phyloP scores from a whole-genome alignment of 2,329 filamentous ascomycete species.

The Acephala macrosclerotiorum region DNA sequence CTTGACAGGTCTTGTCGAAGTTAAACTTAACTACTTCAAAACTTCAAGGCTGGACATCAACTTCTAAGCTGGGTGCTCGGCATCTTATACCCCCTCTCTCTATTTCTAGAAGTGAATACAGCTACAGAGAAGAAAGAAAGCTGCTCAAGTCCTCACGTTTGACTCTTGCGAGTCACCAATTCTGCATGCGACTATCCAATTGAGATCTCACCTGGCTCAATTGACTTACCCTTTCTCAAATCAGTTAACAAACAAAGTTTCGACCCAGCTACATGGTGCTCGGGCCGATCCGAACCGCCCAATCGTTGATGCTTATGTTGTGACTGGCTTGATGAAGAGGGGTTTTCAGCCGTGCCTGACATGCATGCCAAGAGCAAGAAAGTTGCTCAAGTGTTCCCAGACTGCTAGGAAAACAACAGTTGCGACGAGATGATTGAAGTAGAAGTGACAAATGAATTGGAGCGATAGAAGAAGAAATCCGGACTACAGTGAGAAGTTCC shows the following conservation, averaged over 20 bases:
- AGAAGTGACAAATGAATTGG: not conserved
- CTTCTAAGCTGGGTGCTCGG: not conserved
- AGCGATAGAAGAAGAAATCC: not conserved
- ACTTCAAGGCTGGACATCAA: not conserved
- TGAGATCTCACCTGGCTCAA: not conserved
- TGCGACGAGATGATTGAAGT: not conserved
- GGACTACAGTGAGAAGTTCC: not conserved
- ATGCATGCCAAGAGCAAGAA: constrained; percentile 1
- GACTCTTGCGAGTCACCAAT: not conserved
- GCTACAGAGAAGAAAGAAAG: not conserved
- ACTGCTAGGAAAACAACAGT: not conserved
- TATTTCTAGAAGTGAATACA: not conserved
- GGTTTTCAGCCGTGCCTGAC: not conserved
- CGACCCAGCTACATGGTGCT: not conserved
- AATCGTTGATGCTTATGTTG: not conserved
- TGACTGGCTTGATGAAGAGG: too few species aligned
- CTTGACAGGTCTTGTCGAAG: not conserved
- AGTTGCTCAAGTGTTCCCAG: not conserved
- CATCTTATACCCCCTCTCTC: not conserved
- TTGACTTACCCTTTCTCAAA: not conserved
- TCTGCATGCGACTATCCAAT: not conserved
- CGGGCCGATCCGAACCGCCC: not conserved
- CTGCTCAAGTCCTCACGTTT: not conserved
- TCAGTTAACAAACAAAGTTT: not conserved
- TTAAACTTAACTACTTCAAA: not conserved